Base-by-base conservation (phyloP, 1,284 basidiomycete species). In the Ganoderma lingzhi region DNA sequence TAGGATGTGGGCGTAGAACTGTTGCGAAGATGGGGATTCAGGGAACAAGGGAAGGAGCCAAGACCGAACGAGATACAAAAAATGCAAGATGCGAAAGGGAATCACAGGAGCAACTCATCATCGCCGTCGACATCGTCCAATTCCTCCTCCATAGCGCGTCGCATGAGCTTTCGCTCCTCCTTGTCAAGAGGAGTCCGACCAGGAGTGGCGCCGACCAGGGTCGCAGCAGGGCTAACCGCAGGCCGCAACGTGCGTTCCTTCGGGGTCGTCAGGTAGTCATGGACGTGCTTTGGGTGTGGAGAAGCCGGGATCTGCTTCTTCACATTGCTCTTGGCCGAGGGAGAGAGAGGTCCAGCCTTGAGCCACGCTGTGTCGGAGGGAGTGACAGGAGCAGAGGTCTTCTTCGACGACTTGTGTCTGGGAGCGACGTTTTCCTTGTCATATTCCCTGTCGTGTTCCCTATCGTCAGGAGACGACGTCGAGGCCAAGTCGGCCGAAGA, bases 391-490 rank as follows among this genome's bases (percentile, higher is more conserved):
- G 60, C 41, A 0, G 44, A 45, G 1, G 63, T 48, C 58, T 71
- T 71, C 70, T 73, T 74, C 14, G 64, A 65, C 0, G 51, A 28
- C 53, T 67, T 70, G 59, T 65, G 68, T 45, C 65, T 65, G 4
- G 79, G 79, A 41, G 82, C 77, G 19, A 86, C 58, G 70, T 91
- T 91, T 79, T 91, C 90, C 76, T 91, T 91, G 67, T 79, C 76
- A 0, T 68, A 74, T 58, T 85, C 84, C 53, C 78, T 91, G 67
- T 79, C 76, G 0, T 68, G 74, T 58, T 85, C 84, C 53, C 78
- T 80, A 5, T 81, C 80, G 55, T 62, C 67, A 71, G 64, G 76
- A 66, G 58, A 77, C 76, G 65, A 60, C 45, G 61, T 66, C 45
- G 39, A 70, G 8, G 32, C 70, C 35, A 65, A 70, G 61, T 66